Percentiles rank a stretch among this genome's conserved stretches.
phyloP scores from a whole-genome alignment of 495 filamentous ascomycete species.

The Hapsidospora chrysogenum region DNA sequence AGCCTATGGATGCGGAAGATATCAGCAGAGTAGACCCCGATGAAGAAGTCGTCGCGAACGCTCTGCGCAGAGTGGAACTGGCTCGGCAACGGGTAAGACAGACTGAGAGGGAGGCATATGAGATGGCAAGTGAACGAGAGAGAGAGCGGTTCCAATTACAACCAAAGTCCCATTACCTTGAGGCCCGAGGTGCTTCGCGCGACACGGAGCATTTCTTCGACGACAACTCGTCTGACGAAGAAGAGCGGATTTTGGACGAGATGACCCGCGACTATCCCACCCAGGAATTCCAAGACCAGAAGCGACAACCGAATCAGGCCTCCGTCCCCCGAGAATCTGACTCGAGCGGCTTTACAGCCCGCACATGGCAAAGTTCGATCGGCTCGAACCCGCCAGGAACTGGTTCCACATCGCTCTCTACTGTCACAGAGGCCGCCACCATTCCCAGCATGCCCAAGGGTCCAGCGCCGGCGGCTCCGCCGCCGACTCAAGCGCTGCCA shows the following conservation, averaged over 20 bases:
- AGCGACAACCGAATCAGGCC: constrained; percentile 14
- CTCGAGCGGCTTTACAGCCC: constrained; percentile 68
- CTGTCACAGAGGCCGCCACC: constrained; percentile 46
- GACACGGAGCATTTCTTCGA: constrained; percentile 28
- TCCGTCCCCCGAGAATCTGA: constrained; percentile 75
- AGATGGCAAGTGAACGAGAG: constrained; percentile 38
- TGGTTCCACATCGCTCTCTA: constrained; percentile 57
- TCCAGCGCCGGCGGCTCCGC: constrained; percentile 17
- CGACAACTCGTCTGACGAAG: constrained; percentile 72
- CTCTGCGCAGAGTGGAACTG: constrained; percentile 53
- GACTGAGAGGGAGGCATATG: constrained; percentile 58
- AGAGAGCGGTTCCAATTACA: constrained; percentile 23
- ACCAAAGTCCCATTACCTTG: constrained; percentile 19
- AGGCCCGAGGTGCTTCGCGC: constrained; percentile 9
- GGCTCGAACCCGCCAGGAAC: constrained; percentile 49
- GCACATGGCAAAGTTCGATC: constrained; percentile 78
- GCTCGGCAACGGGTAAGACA: constrained; percentile 67
- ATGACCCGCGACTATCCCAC: constrained; percentile 79
- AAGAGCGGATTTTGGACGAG: constrained; percentile 82
- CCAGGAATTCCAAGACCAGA: constrained; percentile 44
- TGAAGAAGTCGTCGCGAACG: constrained; percentile 35
- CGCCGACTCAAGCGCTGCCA: constrained; percentile 22
- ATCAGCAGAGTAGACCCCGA: constrained; percentile 28
- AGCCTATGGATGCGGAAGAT: constrained; percentile 44
- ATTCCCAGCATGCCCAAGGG: constrained; percentile 11